Base-by-base conservation (phyloP, 2,329 filamentous ascomycete species). In the Fusarium bactridioides region DNA sequence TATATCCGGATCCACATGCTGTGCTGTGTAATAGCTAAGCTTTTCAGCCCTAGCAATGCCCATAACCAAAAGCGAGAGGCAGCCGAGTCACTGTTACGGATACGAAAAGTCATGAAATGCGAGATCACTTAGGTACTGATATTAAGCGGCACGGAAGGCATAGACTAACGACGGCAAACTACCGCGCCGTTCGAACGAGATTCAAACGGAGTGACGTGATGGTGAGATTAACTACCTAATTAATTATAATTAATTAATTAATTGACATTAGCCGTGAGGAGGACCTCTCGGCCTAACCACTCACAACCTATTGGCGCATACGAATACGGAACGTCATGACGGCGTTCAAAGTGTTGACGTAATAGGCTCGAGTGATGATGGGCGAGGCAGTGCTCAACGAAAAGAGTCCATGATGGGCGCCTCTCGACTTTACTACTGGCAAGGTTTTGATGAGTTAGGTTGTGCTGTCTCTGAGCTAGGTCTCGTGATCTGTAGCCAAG, bases 301-400 rank as follows among this genome's bases (percentile, higher is more conserved):
- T 40, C 41, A 58, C 35, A 44, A 45, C 7, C 40, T 48, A 41
- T 38, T 47, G 25, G 25, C 21, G 19, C 33, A 55, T 58, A 61
- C 57, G 61, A 59, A 73, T 57, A 70, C 57, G 47, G 44, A 43
- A 54, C 31, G 54, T 61, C 60, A 67, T 67, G 47, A 67, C 65
- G 55, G 35, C 25, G 40, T 41, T 43, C 8, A 19, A 19, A 67
- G 62, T 71, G 70, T 73, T 73, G 70, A 73, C 70, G 70, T 73
- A 73, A 73, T 73, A 27, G 44, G 47, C 38, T 61, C 29, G 33
- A 48, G 53, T 40, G 69, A 59, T 69, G 64, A 71, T 68, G 58
- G 57, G 65, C 40, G 55, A 59, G 67, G 65, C 58, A 37, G 48
- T 48, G 47, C 48, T 47, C 48, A 37, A 33, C 48, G 40, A 41